Base-by-base conservation (phyloP, 805 yeast species). In the Saccharomyces jurei region DNA sequence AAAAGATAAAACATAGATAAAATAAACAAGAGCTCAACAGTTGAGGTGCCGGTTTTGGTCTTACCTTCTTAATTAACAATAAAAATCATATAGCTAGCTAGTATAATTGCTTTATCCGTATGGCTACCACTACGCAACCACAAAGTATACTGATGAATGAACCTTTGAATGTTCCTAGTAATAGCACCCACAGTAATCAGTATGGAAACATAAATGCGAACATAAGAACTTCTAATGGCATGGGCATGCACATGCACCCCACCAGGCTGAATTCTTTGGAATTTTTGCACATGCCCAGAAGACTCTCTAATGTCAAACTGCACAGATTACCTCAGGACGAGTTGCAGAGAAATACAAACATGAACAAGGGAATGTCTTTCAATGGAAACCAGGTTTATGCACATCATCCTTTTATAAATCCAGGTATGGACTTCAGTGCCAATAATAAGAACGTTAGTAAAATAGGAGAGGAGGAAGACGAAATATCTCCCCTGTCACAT, bases 231-330 rank as follows among this genome's bases (percentile, higher is more conserved):
- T 25, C 29, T 14, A 30, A 29, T 11, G 17, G 21, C 13, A 41
- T 50, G 28, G 21, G 52, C 13, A 26, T 25, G 13, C 25, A 17
- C 22, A 27, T 41, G 14, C 32, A 28, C 22, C 27, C 13, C 49
- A 13, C 50, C 9, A 49, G 47, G 2, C 11, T 44, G 27, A 59
- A 55, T 50, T 61, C 67, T 10, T 52, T 63, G 25, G 54, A 59
- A 13, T 61, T 57, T 51, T 47, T 63, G 53, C 64, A 58, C 49
- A 61, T 52, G 49, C 66, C 67, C n/a, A 60, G 59, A 36, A 55
- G 63, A 10, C 54, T 54, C 2, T 48, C 54, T 10, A 57, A 60
- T 50, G 32, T 61, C 48, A 54, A 57, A 54, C 53, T 56, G 31
- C 44, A 46, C 47, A 36, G 59, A 50, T 53, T 57, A 36, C 49